These are phyloP conservation scores for Cronartium quercuum DNA, from an alignment of 1,284 basidiomycete genomes.

Conservation along the genomic window DNA sequence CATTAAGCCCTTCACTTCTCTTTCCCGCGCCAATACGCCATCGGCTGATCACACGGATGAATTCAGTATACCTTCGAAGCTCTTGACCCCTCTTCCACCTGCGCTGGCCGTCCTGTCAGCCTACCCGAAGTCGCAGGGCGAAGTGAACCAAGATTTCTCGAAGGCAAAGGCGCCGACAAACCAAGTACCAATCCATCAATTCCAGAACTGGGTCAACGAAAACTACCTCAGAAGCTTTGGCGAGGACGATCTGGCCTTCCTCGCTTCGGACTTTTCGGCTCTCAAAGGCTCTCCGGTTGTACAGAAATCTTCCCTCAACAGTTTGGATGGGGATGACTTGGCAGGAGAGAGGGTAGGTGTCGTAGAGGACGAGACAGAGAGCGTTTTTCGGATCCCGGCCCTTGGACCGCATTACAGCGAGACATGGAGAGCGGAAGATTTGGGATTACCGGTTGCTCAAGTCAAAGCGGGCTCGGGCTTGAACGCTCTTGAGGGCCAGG, in stretches of 20 bases:
- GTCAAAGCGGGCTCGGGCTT: slow-evolving; percentile 57
- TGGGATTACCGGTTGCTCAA: slow-evolving; percentile 52
- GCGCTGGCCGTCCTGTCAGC: slow-evolving; percentile 63
- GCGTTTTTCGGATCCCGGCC: slow-evolving; percentile 44
- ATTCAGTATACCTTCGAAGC: slow-evolving; percentile 55
- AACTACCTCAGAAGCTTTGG: slow-evolving; percentile 75
- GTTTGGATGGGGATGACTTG: too few species aligned
- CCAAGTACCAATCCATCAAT: slow-evolving; percentile 58
- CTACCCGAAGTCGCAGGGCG: slow-evolving; percentile 69
- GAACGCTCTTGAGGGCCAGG: slow-evolving; percentile 45
- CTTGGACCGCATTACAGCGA: slow-evolving; percentile 82
- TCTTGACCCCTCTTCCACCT: slow-evolving; percentile 52
- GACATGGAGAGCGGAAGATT: slow-evolving; percentile 86
- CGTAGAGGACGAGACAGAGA: background rate
- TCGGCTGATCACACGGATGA: slow-evolving; percentile 50
- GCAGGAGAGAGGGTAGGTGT: background rate
- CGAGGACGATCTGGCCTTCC: slow-evolving; percentile 83
- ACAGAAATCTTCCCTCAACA: too few species aligned
- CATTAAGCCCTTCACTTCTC: slow-evolving; percentile 48
- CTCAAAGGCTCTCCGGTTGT: slow-evolving; percentile 47
- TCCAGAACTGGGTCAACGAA: slow-evolving; percentile 69
- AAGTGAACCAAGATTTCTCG: slow-evolving; percentile 79
- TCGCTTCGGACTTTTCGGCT: slow-evolving; percentile 56
- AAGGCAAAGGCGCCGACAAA: slow-evolving; percentile 64
- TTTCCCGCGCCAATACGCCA: slow-evolving; percentile 40